phyloP scores from a whole-genome alignment of 75 land plant genomes.

The Gnetum montanum region DNA sequence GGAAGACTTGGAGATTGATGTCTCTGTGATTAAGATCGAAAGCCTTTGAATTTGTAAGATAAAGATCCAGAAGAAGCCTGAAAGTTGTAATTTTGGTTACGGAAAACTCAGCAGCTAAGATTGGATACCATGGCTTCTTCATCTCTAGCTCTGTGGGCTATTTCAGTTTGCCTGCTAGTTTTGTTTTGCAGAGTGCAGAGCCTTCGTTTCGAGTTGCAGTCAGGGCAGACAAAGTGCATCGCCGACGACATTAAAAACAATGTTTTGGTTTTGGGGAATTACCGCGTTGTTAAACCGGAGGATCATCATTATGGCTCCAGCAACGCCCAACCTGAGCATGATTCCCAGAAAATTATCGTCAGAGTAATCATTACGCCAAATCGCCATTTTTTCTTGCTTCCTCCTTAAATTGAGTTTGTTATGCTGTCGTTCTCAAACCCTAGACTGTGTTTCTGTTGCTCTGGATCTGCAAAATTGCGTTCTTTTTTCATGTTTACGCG shows the following conservation, averaged over 20 bases:
- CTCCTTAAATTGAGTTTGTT: neutral
- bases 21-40: too few species aligned
- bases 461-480: too few species aligned
- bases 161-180: neutral
- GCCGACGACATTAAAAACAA: constrained; percentile 46
- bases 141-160: neutral
- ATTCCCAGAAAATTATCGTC: constrained; percentile 20
- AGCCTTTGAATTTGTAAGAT: too few species aligned
- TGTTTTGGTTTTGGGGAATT: constrained; percentile 48
- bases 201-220: constrained; percentile 43
- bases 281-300: constrained; percentile 19
- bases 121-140: neutral
- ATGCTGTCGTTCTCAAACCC: too few species aligned
- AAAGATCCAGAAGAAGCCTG: too few species aligned
- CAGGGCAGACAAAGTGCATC: constrained; percentile 49
- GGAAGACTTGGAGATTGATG: too few species aligned
- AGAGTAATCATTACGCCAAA: constrained; percentile 9
- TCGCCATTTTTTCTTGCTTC: neutral
- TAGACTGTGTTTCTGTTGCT: too few species aligned
- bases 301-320: constrained; percentile 5
- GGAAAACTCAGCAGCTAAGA: too few species aligned
- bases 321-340: constrained; percentile 11
- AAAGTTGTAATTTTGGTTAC: too few species aligned
- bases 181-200: constrained; percentile 5
- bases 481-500: too few species aligned